These are phyloP conservation scores for Artomyces pyxidatus DNA, from an alignment of 768 basidiomycete genomes.

Conservation along the genomic window DNA sequence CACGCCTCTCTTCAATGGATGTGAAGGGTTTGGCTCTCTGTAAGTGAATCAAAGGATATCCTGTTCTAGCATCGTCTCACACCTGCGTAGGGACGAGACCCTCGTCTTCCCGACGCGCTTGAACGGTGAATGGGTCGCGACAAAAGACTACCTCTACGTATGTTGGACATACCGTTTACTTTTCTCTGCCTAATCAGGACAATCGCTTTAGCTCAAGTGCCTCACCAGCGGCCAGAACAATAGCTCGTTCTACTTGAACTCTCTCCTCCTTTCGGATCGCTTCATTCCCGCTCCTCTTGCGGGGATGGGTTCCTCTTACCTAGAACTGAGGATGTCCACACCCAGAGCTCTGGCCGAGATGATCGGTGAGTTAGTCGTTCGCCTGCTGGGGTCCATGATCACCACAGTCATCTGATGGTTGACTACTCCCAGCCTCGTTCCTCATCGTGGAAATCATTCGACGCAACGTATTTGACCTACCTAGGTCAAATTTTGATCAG, in stretches of 20 bases:
- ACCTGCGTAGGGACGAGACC: not conserved
- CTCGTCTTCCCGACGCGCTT: slow-evolving; percentile 11
- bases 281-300: slow-evolving; percentile 3
- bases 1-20: slow-evolving; percentile 9
- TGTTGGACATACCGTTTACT: not conserved
- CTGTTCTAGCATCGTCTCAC: not conserved
- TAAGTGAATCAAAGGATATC: not conserved
- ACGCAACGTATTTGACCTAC: slow-evolving; percentile 10
- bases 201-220: slow-evolving; percentile 4
- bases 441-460: slow-evolving; percentile 14
- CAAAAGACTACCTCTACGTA: slow-evolving; percentile 9
- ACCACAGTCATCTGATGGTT: not conserved
- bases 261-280: slow-evolving; percentile 1
- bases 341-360: slow-evolving; percentile 7
- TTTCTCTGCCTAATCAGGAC: not conserved
- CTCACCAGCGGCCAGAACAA: not conserved
- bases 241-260: slow-evolving; percentile 11
- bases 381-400: not conserved
- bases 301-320: slow-evolving; percentile 6
- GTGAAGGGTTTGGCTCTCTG: slow-evolving; percentile 7
- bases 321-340: slow-evolving; percentile 3
- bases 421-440: slow-evolving; percentile 5
- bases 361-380: slow-evolving; percentile 5
- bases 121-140: slow-evolving; percentile 11
- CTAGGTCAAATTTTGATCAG: slow-evolving; percentile 8